These are phyloP conservation scores for Dillenia turbinata DNA, from an alignment of 164 flowering plant genomes.

Conservation along the genomic window DNA sequence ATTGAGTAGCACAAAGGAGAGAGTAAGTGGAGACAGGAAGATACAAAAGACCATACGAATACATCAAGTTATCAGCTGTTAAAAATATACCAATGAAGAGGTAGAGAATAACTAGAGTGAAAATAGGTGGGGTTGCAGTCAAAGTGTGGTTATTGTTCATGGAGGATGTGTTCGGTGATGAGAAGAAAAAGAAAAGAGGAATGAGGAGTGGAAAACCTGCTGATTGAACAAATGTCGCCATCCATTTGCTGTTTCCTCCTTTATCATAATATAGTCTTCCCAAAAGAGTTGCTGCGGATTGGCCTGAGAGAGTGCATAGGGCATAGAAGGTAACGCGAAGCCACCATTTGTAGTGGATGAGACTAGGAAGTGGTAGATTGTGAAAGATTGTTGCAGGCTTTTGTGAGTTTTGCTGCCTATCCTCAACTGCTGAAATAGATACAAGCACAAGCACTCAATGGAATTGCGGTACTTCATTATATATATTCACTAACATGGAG, in stretches of 20 bases:
- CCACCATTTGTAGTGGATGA: slow-evolving; percentile 5
- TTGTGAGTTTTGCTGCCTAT: not conserved
- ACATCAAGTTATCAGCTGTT: slow-evolving; percentile 15
- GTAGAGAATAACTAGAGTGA: not conserved
- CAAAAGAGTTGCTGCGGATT: slow-evolving; percentile 7
- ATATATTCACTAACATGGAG: no score
- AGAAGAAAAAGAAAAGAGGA: not conserved
- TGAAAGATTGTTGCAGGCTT: not conserved
- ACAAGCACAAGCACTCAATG: no score
- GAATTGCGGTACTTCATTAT: no score
- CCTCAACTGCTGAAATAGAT: no score
- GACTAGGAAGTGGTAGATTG: not conserved
- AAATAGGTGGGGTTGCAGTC: not conserved
- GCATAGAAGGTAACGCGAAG: slow-evolving; percentile 2
- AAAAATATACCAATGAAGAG: slow-evolving; percentile 1
- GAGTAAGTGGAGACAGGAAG: slow-evolving; percentile 21
- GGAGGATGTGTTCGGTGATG: not conserved
- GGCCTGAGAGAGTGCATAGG: slow-evolving; percentile 5
- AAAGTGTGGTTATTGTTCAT: not conserved
- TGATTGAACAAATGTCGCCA: slow-evolving; percentile 12
- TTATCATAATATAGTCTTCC: slow-evolving; percentile 13
- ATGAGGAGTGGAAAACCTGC: slow-evolving; percentile 11
- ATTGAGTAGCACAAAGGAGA: slow-evolving; percentile 20
- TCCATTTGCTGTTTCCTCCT: slow-evolving; percentile 23
- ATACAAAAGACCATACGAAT: slow-evolving; percentile 14